phyloP scores from a whole-genome alignment of 345 rosid species.

The Salix udensis region DNA sequence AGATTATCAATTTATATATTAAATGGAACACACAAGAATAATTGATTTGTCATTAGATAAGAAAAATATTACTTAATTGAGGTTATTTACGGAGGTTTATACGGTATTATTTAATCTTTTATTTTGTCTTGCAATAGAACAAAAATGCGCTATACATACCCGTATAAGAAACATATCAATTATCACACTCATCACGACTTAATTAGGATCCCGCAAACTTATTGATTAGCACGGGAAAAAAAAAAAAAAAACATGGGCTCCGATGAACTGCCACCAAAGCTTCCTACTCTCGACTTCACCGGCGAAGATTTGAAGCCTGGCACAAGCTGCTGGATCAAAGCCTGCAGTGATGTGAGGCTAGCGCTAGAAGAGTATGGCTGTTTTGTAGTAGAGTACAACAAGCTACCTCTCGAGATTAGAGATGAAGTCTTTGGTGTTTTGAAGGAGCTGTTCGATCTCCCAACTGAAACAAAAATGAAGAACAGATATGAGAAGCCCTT shows the following conservation, averaged over 20 bases:
- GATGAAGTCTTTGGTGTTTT: constrained; percentile 30
- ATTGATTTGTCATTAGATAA: too few relatives aligned
- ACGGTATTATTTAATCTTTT: too few relatives aligned
- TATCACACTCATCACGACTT: too few relatives aligned
- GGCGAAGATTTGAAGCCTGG: constrained; percentile 36
- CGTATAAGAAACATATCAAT: too few relatives aligned
- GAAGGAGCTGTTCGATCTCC: constrained; percentile 60
- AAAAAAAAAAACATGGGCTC: constrained; percentile 13
- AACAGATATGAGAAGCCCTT: constrained; percentile 56
- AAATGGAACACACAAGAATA: too few relatives aligned
- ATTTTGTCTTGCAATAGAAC: too few relatives aligned
- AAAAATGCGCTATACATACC: too few relatives aligned
- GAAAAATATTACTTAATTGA: too few relatives aligned
- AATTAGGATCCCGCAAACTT: too few relatives aligned
- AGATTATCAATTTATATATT: too few relatives aligned
- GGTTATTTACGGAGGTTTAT: too few relatives aligned
- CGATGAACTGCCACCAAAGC: constrained; percentile 1
- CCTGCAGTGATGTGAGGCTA: constrained; percentile 36
- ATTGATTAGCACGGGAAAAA: too few relatives aligned
- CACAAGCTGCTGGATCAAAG: constrained; percentile 37
- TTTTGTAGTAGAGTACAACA: constrained; percentile 42
- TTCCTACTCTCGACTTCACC: constrained; percentile 31
- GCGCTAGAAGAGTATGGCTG: constrained; percentile 71
- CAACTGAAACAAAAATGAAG: constrained; percentile 49
- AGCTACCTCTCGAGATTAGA: constrained; percentile 29